These are phyloP conservation scores for Fraxinus albicans DNA, from an alignment of 305 asterid genomes.

Conservation along the genomic window DNA sequence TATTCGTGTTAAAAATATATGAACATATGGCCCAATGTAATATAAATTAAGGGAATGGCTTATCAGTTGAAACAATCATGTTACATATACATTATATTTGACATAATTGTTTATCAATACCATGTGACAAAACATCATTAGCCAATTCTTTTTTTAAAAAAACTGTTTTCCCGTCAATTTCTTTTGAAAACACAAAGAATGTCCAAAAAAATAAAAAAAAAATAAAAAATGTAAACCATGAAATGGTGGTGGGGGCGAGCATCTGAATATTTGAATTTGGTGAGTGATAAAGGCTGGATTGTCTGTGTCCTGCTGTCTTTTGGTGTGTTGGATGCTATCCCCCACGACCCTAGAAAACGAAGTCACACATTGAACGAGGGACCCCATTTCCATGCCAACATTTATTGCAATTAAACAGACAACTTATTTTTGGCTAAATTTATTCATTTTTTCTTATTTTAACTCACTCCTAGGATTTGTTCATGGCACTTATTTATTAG, in stretches of 20 bases:
- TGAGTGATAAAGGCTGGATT: background rate
- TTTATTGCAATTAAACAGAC: constrained; percentile 23
- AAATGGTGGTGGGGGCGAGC: background rate
- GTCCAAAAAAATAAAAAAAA: no score
- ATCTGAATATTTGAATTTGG: background rate
- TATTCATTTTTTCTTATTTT: background rate
- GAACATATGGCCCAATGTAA: background rate
- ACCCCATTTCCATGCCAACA: constrained; percentile 29
- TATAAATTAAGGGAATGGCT: background rate
- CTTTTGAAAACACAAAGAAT: no score
- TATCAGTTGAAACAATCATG: background rate
- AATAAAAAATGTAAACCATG: no score
- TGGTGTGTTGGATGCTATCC: constrained; percentile 24
- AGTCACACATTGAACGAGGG: constrained; percentile 41
- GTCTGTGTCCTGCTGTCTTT: constrained; percentile 3
- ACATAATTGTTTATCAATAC: no score
- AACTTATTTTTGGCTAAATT: background rate
- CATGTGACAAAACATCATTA: no score
- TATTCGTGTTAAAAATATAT: background rate
- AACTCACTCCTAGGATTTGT: background rate
- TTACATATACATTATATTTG: no score
- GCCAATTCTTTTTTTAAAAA: no score
- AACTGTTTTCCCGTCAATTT: no score
- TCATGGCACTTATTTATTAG: background rate
- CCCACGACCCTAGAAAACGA: constrained; percentile 39